Percentiles rank a stretch among this genome's conserved stretches.
These are phyloP conservation scores for Komagataella populi DNA, from an alignment of 805 yeast species.

Conservation along the genomic window DNA sequence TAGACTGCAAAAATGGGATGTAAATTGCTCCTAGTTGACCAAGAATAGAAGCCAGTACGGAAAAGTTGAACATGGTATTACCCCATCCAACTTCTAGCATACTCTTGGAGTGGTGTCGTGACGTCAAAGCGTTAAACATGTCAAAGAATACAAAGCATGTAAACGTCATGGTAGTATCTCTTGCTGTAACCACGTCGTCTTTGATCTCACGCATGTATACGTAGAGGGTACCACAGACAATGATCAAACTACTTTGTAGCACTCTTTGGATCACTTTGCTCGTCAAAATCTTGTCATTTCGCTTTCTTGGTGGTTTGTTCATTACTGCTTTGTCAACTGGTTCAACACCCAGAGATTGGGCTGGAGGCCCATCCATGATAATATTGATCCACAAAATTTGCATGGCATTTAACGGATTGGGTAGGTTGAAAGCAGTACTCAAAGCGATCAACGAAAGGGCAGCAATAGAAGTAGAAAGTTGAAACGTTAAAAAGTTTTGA, in stretches of 20 bases:
- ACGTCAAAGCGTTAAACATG: slow-evolving; percentile 91
- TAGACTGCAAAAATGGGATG: slow-evolving; percentile 80
- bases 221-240: slow-evolving; percentile 75
- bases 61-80: slow-evolving; percentile 86
- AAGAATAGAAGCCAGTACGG: slow-evolving; percentile 74
- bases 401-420: slow-evolving; percentile 95
- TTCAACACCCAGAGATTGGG: slow-evolving; percentile 94
- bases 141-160: slow-evolving; percentile 94
- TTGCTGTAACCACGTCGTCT: slow-evolving; percentile 69
- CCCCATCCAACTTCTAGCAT: slow-evolving; percentile 69
- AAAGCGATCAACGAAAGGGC: slow-evolving; percentile 83
- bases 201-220: slow-evolving; percentile 81
- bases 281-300: slow-evolving; percentile 78
- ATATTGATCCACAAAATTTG: slow-evolving; percentile 96
- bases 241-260: slow-evolving; percentile 61
- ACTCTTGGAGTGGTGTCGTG: slow-evolving; percentile 81
- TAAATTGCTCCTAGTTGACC: slow-evolving; percentile 94
- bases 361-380: slow-evolving; percentile 98
- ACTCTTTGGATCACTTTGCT: slow-evolving; percentile 55
- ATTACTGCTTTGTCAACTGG: slow-evolving; percentile 94
- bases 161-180: slow-evolving; percentile 98
- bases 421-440: slow-evolving; percentile 75
- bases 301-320: slow-evolving; percentile 90
- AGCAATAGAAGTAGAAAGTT: slow-evolving; percentile 90
- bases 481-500: slow-evolving; percentile 90